Evolutionary conservation across 1,139 yeast species (phyloP), one percentile per base, ranked within the genome.

Genomic region (Groenewaldozyma sp.): DNA sequence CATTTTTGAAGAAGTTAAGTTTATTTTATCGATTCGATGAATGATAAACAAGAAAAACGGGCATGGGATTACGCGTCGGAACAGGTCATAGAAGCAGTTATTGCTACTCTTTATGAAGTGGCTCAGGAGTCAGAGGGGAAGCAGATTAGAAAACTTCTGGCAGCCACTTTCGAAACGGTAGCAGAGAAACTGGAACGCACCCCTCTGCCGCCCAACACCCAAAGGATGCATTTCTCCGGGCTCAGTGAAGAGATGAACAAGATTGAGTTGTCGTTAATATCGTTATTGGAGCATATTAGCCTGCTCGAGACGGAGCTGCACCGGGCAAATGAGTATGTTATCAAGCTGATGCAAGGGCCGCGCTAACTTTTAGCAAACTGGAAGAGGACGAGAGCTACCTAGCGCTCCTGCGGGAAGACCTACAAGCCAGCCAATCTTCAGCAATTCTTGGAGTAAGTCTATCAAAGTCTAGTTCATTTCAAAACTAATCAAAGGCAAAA

Each of bases 201-300:
- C 7, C 33, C 33, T 14, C 21, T 29, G 20, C 33, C 33, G 4
- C 33, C 33, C 13, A 18, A 29, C 18, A 29, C 33, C 4, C 14
- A 14, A 20, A 22, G 21, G 4, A 28, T 39, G n/a, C 24, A 28
- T 11, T 19, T 28, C 31, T 31, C 33, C 9, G 39, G 29, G n/a
- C 29, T 19, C 19, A 35, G 29, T 26, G 34, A 32, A 34, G 33
- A 35, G 20, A 39, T 31, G 26, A 34, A 28, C 10, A 35, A 27
- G 7, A 24, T 36, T 18, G 55, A 53, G 34, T 36, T 44, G 3
- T 50, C 51, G 9, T 34, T 53, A 29, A 44, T 45, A 28, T 50
- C 53, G 9, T 38, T 50, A 28, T 32, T 47, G 36, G 52, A 51
- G 31, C 56, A 53, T 26, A 47, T 47, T n/a, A 35, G 49, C 2